A percentile compares a stretch with the other conserved stretches of the same genome.
Conservation (phyloP, 2,329 filamentous ascomycete species). For the Xylariaceae sp. region DNA sequence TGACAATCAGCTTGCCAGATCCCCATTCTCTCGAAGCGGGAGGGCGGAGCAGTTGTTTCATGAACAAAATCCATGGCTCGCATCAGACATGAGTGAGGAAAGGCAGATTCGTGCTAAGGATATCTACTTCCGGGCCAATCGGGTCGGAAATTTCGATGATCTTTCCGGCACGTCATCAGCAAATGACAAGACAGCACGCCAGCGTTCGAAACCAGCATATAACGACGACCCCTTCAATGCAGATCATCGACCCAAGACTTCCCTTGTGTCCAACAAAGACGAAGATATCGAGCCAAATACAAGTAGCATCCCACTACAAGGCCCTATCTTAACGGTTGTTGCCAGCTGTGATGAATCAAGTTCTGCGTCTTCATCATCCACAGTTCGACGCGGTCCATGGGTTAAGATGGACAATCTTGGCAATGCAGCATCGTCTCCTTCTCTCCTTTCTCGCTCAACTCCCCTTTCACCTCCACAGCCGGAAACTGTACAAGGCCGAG, state of each 20-base stretch:
- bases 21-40: slow-evolving; percentile 72
- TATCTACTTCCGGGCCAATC: slow-evolving; percentile 63
- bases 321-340: slow-evolving; percentile 19
- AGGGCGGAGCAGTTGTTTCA: slow-evolving; percentile 62
- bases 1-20: slow-evolving; percentile 72
- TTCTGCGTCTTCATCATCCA: slow-evolving; percentile 29
- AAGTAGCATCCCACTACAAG: slow-evolving; percentile 31
- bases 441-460: slow-evolving; percentile 6
- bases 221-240: slow-evolving; percentile 63
- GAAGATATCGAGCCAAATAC: slow-evolving; percentile 55
- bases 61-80: slow-evolving; percentile 59
- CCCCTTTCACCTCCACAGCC: slow-evolving; percentile 10
- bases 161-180: slow-evolving; percentile 37
- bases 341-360: slow-evolving; percentile 28
- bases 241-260: slow-evolving; percentile 61
- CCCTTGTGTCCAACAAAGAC: slow-evolving; percentile 87
- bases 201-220: slow-evolving; percentile 41
- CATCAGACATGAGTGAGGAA: slow-evolving; percentile 62
- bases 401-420: slow-evolving; percentile 26
- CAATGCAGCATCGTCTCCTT: slow-evolving; percentile 13
- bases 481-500: slow-evolving; percentile 15
- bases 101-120: slow-evolving; percentile 66
- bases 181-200: slow-evolving; percentile 39
- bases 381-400: slow-evolving; percentile 37
- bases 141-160: slow-evolving; percentile 63